Evolutionary conservation across 441 rosid genomes (phyloP), one percentile per base, ranked within the genome.

Genomic region (Kokia cookei): DNA sequence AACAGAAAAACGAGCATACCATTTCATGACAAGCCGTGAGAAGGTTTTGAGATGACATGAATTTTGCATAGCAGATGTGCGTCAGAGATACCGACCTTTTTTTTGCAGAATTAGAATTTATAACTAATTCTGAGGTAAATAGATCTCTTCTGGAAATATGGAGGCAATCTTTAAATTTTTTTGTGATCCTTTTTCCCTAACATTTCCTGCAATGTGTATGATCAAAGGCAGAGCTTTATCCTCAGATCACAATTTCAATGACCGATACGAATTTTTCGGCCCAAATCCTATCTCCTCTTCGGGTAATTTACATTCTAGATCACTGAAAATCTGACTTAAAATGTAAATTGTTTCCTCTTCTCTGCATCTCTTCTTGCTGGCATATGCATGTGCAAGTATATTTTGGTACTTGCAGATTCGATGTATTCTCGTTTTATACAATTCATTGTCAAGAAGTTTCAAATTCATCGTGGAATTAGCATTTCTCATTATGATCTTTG

Each of bases 1-100:
- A 74, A 64, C 82, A 48, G 24, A 79, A 77, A 74, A 79, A 75
- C 15, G 83, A 72, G 22, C 78, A 81, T 37, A 71, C 78, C 51
- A 78, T 79, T 77, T 72, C 72, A 7, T 78, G 75, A 73, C 26
- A 5, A 65, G 37, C 37, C 11, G 10, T 14, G 19, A 62, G 57
- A 71, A 9, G 29, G 70, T 29, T 64, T 69, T 64, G 35, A 24
- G 24, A 45, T 59, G 2, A 11, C 61, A 19, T 0, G 17, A 40
- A 13, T 55, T 73, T 57, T 77, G 76, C 75, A 35, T 42, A 62
- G 48, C 59, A 17, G 17, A 47, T 8, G 65, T 60, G 79, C 26
- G 4, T 32, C 35, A 62, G 74, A 66, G 74, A 65, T 72, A 64
- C 69, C 61, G 51, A n/a, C 65, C 71, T 64, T 59, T n/a, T 32